A percentile compares a stretch with the other conserved stretches of the same genome.
phyloP scores from a whole-genome alignment of 2,329 filamentous ascomycete species.

The Epichloe festucae region DNA sequence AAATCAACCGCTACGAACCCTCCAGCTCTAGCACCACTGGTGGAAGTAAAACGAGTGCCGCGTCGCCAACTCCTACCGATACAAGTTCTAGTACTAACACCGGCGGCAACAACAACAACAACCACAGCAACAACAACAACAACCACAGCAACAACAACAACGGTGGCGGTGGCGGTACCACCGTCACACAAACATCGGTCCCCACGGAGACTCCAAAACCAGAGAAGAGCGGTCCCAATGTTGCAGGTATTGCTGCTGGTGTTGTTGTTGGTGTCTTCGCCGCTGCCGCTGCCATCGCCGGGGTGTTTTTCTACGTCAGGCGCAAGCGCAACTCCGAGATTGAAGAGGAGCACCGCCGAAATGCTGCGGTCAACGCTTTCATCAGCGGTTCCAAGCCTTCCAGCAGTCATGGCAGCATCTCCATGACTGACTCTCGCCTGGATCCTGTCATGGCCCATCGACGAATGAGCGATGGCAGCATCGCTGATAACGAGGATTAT shows the following conservation, averaged over 20 bases:
- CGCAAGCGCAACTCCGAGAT: conserved; percentile 63
- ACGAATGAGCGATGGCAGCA: conserved; percentile 85
- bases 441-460: conserved; percentile 77
- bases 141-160: too few species aligned
- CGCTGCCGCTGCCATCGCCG: conserved; percentile 52
- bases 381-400: conserved; percentile 52
- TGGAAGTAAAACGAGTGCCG: not conserved
- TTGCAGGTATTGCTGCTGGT: conserved; percentile 75
- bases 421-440: conserved; percentile 70
- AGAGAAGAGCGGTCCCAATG: conserved; percentile 41
- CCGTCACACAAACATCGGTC: conserved; percentile 9
- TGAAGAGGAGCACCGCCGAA: conserved; percentile 74
- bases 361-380: conserved; percentile 67
- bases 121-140: not conserved
- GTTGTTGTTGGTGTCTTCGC: conserved; percentile 74
- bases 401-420: conserved; percentile 49
- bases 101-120: not conserved
- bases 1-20: conserved; percentile 17
- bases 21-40: conserved; percentile 13
- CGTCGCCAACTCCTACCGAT: conserved; percentile 8
- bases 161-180: conserved; percentile 5
- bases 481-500: conserved; percentile 94
- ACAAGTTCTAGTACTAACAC: conserved; percentile 9
- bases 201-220: conserved; percentile 10
- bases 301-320: conserved; percentile 60